Percentiles rank a stretch among this genome's conserved stretches.
Conservation (phyloP, 2,329 filamentous ascomycete species). For the Sporothrix brasiliensis region DNA sequence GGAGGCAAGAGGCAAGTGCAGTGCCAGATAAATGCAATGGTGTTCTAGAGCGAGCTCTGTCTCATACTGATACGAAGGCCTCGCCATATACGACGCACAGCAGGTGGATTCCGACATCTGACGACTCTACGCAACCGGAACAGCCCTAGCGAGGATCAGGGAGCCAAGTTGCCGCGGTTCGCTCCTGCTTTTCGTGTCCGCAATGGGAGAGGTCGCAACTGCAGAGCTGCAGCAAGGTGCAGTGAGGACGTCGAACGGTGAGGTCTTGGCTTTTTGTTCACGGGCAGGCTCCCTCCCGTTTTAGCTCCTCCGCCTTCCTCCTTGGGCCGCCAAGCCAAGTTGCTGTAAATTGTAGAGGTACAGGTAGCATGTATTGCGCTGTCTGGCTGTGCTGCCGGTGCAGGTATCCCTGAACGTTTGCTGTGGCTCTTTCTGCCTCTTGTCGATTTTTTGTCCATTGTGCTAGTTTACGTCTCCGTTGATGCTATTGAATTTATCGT, state of each 20-base stretch:
- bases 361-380: no score
- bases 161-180: conserved; percentile 10
- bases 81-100: conserved; percentile 1
- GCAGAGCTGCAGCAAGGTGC: conserved; percentile 19
- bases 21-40: not conserved
- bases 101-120: not conserved
- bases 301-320: not conserved
- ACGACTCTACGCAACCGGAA: conserved; percentile 7
- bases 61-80: conserved; percentile 19
- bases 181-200: conserved; percentile 5
- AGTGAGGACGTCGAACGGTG: conserved; percentile 12
- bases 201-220: not conserved
- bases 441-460: not conserved
- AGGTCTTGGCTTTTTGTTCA: conserved; percentile 9
- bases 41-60: not conserved
- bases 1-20: conserved; percentile 20
- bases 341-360: no score
- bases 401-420: not conserved
- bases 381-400: not conserved
- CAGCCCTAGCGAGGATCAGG: conserved; percentile 21
- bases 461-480: not conserved
- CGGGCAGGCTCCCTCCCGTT: not conserved
- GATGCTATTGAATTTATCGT: not conserved
- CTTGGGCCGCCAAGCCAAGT: conserved; percentile 17
- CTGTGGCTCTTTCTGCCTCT: not conserved